Base-by-base conservation (phyloP, 768 basidiomycete genomes). In the Suillus subaureus region DNA sequence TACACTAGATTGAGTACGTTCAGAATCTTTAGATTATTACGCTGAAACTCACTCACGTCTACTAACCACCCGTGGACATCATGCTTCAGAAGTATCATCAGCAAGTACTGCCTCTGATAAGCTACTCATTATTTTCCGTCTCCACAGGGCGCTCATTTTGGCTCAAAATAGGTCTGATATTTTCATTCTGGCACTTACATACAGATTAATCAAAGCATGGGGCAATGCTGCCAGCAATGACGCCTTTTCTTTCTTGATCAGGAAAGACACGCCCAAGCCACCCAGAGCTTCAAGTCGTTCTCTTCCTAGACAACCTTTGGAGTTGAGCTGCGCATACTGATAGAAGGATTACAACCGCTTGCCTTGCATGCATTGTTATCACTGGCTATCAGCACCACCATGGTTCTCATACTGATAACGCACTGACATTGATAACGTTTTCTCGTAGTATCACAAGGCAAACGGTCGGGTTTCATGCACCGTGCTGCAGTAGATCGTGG, bases 241-340 rank as follows among this genome's bases (percentile, higher is more conserved):
- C 26, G 18, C 40, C 26, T 42, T 60, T 60, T 58, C 35, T 58
- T 39, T 40, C 57, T 60, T 60, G 58, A 60, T 60, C 58, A 60
- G 58, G 58, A 28, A 60, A 60, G 42, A 60, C 58, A 60, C 58
- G 58, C 40, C 16, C 37, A 56, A 56, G n/a, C 54, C 54, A 55
- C 56, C 56, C 39, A 26, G 15, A 9, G 7, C n/a, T n/a, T 58
- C 37, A 18, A 28, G 16, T 26, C 39, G 37, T 39, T 39, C 37
- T 58, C 15, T 65, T 37, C 33, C 43, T 21, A 42, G 16, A 42
- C 40, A 31, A 23, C 35, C 31, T 31, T 42, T 60, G 58, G 26
- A 60, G 6, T 31, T 42, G 28, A 60, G 28, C 26, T 40, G 26
- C 18, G 39, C 58, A 28, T 28, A 18, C 40, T 43, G 23, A 28